phyloP scores from a whole-genome alignment of 305 asterid species.

The Fraxinus ornus region DNA sequence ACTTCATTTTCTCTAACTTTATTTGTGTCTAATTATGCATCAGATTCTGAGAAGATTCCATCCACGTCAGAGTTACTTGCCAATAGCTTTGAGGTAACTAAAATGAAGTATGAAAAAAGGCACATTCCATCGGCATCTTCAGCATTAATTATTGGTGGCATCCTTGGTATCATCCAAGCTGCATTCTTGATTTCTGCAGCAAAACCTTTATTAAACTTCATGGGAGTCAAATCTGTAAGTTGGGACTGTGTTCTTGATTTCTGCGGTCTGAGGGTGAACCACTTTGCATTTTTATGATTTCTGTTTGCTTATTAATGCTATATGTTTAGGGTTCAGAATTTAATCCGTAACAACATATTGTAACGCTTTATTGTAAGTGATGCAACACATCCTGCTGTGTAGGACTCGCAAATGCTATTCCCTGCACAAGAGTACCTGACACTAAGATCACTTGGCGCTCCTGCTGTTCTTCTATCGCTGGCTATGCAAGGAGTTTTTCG shows the following conservation, averaged over 20 bases:
- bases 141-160: slow-evolving; percentile 56
- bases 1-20: neutral
- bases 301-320: neutral
- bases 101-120: slow-evolving; percentile 35
- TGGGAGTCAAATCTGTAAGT: slow-evolving; percentile 76
- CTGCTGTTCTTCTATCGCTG: slow-evolving; percentile 71
- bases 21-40: neutral
- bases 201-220: slow-evolving; percentile 60
- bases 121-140: slow-evolving; percentile 68
- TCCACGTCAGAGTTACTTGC: slow-evolving; percentile 12
- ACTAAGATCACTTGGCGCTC: slow-evolving; percentile 73
- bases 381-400: neutral
- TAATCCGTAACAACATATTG: neutral
- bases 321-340: neutral
- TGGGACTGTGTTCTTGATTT: neutral
- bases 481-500: slow-evolving; percentile 87
- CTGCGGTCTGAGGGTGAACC: neutral
- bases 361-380: neutral
- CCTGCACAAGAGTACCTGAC: slow-evolving; percentile 64
- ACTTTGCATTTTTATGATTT: neutral
- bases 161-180: slow-evolving; percentile 74
- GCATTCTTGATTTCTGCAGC: slow-evolving; percentile 58
- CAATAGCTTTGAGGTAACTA: slow-evolving; percentile 30
- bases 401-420: slow-evolving; percentile 58
- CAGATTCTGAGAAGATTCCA: slow-evolving; percentile 35